Evolutionary conservation across 495 filamentous ascomycete species (phyloP).

Genomic region (Tuber aestivum): DNA sequence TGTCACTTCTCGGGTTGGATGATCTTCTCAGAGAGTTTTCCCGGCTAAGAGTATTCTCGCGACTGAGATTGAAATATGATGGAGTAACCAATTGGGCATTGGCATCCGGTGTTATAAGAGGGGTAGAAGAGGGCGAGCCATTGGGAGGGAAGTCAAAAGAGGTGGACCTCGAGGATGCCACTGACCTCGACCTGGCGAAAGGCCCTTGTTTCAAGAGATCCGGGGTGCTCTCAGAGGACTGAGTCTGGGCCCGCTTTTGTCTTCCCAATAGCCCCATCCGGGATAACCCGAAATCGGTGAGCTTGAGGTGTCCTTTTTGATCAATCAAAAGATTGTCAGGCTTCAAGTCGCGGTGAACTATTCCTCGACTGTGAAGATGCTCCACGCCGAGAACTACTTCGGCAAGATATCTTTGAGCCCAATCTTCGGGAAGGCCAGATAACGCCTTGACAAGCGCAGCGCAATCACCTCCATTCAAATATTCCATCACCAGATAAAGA

Average conservation of each 20-base stretch:
- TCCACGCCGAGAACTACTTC: conserved; percentile 94
- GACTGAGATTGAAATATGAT: conserved; percentile 81
- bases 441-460: conserved; percentile 92
- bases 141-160: conserved; percentile 89
- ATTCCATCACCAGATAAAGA: conserved; percentile 98
- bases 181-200: conserved; percentile 75
- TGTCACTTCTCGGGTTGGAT: conserved; percentile 88
- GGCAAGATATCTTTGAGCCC: conserved; percentile 93
- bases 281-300: conserved; percentile 95
- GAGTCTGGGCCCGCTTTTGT: conserved; percentile 82
- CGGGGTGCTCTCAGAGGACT: conserved; percentile 68
- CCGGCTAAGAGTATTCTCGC: conserved; percentile 58
- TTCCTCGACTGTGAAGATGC: conserved; percentile 86
- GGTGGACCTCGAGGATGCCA: conserved; percentile 88
- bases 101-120: conserved; percentile 78
- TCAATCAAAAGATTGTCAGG: conserved; percentile 97
- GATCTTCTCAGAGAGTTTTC: conserved; percentile 67
- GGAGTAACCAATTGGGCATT: conserved; percentile 63
- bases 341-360: conserved; percentile 94
- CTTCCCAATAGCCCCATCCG: conserved; percentile 95
- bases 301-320: conserved; percentile 89
- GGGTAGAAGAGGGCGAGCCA: conserved; percentile 55
- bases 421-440: conserved; percentile 86
- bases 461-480: conserved; percentile 94
- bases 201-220: conserved; percentile 89